Conservation (phyloP, 1,139 yeast genomes). For the Pneumocystis sp. region DNA sequence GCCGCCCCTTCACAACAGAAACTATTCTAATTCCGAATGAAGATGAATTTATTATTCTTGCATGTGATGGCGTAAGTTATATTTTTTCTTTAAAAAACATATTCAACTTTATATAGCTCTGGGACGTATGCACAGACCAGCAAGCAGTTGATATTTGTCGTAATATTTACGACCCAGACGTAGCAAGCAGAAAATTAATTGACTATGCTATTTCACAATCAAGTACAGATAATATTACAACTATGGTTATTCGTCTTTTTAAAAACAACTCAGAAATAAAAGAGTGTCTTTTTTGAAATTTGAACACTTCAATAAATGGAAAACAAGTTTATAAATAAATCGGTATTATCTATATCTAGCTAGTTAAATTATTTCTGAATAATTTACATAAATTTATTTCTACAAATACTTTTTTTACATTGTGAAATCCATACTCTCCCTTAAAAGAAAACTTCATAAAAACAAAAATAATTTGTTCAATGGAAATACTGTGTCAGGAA, state of each 20-base stretch:
- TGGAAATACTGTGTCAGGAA: background rate
- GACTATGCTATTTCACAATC: constrained; percentile 63
- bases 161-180: constrained; percentile 41
- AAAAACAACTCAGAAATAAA: background rate
- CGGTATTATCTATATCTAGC: background rate
- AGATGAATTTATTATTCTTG: constrained; percentile 69
- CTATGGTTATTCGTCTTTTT: constrained; percentile 64
- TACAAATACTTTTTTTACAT: background rate
- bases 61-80: constrained; percentile 56
- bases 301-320: background rate
- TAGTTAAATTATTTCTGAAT: background rate
- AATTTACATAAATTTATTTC: background rate
- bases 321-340: background rate
- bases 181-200: constrained; percentile 57
- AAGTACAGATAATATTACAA: constrained; percentile 85
- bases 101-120: constrained; percentile 26
- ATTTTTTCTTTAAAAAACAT: background rate
- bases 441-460: background rate
- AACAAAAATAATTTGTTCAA: background rate
- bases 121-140: constrained; percentile 82
- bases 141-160: constrained; percentile 61
- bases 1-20: constrained; percentile 83
- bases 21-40: constrained; percentile 44
- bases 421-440: background rate
- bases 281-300: background rate